phyloP scores from a whole-genome alignment of 257 asterid species.

The Ballota nigra region DNA sequence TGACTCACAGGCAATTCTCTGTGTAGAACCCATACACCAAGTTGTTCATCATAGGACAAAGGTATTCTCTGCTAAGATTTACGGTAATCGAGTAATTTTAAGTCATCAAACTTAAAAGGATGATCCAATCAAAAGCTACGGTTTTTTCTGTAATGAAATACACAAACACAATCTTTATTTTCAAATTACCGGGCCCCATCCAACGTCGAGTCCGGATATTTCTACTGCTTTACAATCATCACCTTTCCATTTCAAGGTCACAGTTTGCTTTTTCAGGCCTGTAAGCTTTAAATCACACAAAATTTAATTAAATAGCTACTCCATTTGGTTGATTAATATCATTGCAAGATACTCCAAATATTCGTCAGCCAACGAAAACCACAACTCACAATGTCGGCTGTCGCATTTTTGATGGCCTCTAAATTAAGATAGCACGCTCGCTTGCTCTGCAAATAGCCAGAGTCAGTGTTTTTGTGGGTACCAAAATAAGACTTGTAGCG shows the following conservation, averaged over 20 bases:
- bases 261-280: conserved; percentile 58
- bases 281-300: conserved; percentile 63
- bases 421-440: conserved; percentile 86
- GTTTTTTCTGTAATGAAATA: neutral
- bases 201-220: conserved; percentile 92
- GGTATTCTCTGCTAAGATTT: conserved; percentile 62
- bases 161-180: neutral
- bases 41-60: conserved; percentile 47
- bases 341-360: neutral
- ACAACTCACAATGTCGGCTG: conserved; percentile 86
- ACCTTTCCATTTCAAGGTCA: conserved; percentile 70
- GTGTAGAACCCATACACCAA: conserved; percentile 63
- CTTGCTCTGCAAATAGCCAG: conserved; percentile 62
- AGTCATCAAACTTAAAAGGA: neutral
- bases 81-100: neutral
- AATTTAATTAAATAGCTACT: conserved; percentile 4
- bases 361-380: neutral
- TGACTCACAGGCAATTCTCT: conserved; percentile 70
- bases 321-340: neutral
- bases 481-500: neutral
- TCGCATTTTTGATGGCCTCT: conserved; percentile 86
- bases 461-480: neutral
- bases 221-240: conserved; percentile 53
- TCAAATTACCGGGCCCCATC: conserved; percentile 95
- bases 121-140: neutral